Percentiles rank a stretch among this genome's conserved stretches.
These are phyloP conservation scores for Daldinia caldariorum DNA, from an alignment of 495 filamentous ascomycete species.

Conservation along the genomic window DNA sequence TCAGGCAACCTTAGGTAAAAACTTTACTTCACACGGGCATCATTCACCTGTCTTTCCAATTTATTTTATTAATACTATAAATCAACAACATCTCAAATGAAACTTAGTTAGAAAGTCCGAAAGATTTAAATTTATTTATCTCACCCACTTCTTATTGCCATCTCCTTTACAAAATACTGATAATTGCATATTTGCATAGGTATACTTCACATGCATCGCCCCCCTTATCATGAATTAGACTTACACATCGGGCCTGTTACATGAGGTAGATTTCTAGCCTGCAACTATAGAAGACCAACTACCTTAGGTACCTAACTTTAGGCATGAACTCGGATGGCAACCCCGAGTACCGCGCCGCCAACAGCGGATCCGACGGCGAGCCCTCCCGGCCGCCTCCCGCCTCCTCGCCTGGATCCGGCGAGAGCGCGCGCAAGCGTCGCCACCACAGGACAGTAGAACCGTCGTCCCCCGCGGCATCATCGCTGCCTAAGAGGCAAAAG, in stretches of 20 bases:
- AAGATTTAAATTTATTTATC: too few relatives aligned
- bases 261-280: not conserved
- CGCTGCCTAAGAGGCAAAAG: conserved; percentile 49
- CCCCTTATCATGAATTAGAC: not conserved
- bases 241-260: not conserved
- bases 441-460: conserved; percentile 10
- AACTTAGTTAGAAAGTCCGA: not conserved
- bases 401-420: not conserved
- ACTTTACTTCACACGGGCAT: too few relatives aligned
- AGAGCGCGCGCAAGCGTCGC: conserved; percentile 17
- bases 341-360: conserved; percentile 2
- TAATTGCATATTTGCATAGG: conserved; percentile 38
- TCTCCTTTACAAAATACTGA: conserved; percentile 13
- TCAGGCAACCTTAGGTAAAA: too few relatives aligned
- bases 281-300: not conserved
- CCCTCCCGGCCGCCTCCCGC: not conserved
- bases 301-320: not conserved
- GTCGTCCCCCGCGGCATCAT: not conserved
- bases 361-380: not conserved
- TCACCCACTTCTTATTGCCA: too few relatives aligned
- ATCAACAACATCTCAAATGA: not conserved
- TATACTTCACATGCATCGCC: not conserved
- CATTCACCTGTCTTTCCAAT: not conserved
- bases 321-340: not conserved
- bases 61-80: not conserved